Evolutionary conservation across 306 rosid genomes (phyloP), one percentile per base, ranked within the genome.

Genomic region (apple (Malus domestica)): DNA sequence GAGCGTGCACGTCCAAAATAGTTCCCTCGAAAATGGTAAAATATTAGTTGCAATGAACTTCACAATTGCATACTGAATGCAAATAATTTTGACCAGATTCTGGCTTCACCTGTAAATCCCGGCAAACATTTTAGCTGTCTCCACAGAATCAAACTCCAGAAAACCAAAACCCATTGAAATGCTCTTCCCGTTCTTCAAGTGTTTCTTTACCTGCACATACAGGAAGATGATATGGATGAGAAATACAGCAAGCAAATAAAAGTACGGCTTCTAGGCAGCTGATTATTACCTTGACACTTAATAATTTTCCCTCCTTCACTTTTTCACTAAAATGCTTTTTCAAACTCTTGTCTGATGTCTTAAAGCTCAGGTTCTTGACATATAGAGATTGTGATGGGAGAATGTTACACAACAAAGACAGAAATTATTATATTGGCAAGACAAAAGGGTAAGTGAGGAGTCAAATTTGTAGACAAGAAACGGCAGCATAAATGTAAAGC

Each of bases 101-200:
- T 73, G 60, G 49, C 71, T 68, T 68, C 54, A 91, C 99, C 99
- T 92, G 96, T 64, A 90, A 86, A 85, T 87, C 87, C 72, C 70
- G 85, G 79, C 89, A 87, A 77, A 84, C 86, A 68, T 80, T 85
- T 38, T 79, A 35, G 97, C 93, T 3, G 97, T 92, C 84, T 89
- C 98, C 79, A 84, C 65, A 59, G 96, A 85, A 80, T 92, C 97
- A 71, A 90, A 88, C 83, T 96, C 97, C 33, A 87, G 46, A 71
- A 96, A 92, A 81, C 99, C 99, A 87, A 82, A 96, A 72, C 99
- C 99, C 97, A 84, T 88, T 40, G 97, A 92, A 73, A 92, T 89
- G 76, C 85, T 81, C 78, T 92, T 91, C 78, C 99, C 98, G 14
- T 84, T 91, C 88, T 92, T 92, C 82, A 86, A 45, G 80, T 90